Evolutionary conservation across 2,329 filamentous ascomycete genomes (phyloP).

Genomic region (Penicillium sp.): DNA sequence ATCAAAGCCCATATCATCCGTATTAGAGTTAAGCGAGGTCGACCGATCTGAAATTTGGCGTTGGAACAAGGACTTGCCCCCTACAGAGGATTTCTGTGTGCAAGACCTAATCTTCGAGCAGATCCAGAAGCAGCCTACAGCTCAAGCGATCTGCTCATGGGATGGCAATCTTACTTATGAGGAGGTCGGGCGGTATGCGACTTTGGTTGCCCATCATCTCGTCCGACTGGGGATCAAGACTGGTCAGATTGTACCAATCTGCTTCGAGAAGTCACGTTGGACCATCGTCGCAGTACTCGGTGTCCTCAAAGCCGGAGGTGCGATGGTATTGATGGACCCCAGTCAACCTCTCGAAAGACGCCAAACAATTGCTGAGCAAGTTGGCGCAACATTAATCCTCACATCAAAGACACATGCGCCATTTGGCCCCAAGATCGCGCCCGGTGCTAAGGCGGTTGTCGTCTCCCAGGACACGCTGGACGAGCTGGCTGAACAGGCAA

Average conservation of each 20-base stretch:
- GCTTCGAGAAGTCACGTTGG: constrained; percentile 38
- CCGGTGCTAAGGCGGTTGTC: not conserved
- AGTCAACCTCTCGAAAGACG: constrained; percentile 28
- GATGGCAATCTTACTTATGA: constrained; percentile 14
- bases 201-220: constrained; percentile 5
- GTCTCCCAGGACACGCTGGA: constrained; percentile 15
- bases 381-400: constrained; percentile 3
- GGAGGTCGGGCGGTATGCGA: constrained; percentile 1
- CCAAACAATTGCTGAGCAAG: constrained; percentile 19
- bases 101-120: constrained; percentile 15
- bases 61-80: constrained; percentile 15
- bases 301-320: constrained; percentile 33
- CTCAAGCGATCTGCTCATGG: constrained; percentile 16
- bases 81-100: constrained; percentile 6
- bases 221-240: constrained; percentile 1
- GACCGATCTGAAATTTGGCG: constrained; percentile 15
- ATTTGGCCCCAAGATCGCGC: not conserved
- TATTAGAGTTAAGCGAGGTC: constrained; percentile 1
- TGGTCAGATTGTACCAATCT: constrained; percentile 19
- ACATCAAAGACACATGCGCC: constrained; percentile 2
- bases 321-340: constrained; percentile 32
- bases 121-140: constrained; percentile 9
- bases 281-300: constrained; percentile 30
- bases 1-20: constrained; percentile 4
- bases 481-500: constrained; percentile 2